Evolutionary conservation across 129 eudicot genomes (phyloP).

Genomic region (Ambrosia artemisiifolia): DNA sequence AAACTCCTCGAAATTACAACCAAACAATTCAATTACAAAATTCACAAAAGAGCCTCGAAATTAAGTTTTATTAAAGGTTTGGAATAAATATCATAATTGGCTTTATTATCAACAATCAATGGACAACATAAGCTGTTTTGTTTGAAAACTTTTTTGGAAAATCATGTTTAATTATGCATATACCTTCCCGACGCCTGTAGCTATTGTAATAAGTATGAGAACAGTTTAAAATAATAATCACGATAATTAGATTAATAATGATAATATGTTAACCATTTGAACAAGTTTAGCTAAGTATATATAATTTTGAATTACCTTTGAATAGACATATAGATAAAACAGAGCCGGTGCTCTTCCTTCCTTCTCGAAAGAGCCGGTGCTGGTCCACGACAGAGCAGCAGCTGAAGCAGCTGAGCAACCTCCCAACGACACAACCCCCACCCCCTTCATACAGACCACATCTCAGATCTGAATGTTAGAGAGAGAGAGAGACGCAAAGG

Average conservation of each 20-base stretch:
- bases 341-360: too few relatives aligned
- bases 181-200: constrained; percentile 1
- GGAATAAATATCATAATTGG: not conserved
- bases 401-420: too few relatives aligned
- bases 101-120: not conserved
- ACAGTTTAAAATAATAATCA: not conserved
- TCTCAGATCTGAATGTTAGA: too few relatives aligned
- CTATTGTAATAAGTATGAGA: not conserved
- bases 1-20: too few relatives aligned
- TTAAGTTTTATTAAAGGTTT: not conserved
- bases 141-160: constrained; percentile 3
- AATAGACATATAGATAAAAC: not conserved
- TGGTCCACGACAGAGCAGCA: too few relatives aligned
- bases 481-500: too few relatives aligned
- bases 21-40: too few relatives aligned
- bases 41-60: too few relatives aligned
- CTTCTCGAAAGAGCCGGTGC: too few relatives aligned
- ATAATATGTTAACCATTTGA: not conserved
- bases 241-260: not conserved
- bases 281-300: not conserved
- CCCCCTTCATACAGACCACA: too few relatives aligned
- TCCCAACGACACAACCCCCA: too few relatives aligned
- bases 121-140: not conserved
- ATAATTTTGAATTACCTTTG: not conserved
- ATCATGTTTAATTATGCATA: not conserved